phyloP scores from a whole-genome alignment of 305 asterid species.

The Fraxinus sp. region DNA sequence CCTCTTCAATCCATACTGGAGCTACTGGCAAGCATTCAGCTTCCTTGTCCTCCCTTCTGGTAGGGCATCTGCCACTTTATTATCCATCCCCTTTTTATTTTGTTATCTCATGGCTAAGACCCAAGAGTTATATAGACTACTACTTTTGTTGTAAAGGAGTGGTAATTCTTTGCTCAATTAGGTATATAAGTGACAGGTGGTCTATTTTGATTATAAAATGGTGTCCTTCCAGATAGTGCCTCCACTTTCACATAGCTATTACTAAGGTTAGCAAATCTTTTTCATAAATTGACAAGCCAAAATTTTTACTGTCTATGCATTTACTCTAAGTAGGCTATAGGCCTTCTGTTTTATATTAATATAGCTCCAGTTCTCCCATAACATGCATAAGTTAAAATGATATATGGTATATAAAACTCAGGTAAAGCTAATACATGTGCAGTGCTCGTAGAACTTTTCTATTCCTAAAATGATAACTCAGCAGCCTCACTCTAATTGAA shows the following conservation, averaged over 20 bases:
- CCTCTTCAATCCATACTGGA: too few species aligned
- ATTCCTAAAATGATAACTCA: neutral
- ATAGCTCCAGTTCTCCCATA: too few species aligned
- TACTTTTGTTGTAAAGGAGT: neutral
- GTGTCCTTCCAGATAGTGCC: neutral
- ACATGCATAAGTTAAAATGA: too few species aligned
- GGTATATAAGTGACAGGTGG: neutral
- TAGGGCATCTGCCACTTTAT: neutral
- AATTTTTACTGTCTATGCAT: neutral
- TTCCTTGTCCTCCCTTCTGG: too few species aligned
- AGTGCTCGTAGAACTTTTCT: neutral
- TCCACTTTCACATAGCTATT: neutral
- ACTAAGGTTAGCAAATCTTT: neutral
- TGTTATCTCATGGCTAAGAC: neutral
- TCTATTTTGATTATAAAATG: neutral
- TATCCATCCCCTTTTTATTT: neutral
- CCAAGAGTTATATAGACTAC: neutral
- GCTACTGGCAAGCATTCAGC: too few species aligned
- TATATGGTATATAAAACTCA: neutral
- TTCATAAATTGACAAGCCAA: neutral
- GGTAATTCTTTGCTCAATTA: neutral
- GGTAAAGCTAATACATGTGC: neutral
- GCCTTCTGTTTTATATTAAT: neutral
- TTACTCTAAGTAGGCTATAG: neutral
- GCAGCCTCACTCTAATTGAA: neutral